phyloP scores from a whole-genome alignment of 306 rosid species.

The Sechiopsis laciniata region DNA sequence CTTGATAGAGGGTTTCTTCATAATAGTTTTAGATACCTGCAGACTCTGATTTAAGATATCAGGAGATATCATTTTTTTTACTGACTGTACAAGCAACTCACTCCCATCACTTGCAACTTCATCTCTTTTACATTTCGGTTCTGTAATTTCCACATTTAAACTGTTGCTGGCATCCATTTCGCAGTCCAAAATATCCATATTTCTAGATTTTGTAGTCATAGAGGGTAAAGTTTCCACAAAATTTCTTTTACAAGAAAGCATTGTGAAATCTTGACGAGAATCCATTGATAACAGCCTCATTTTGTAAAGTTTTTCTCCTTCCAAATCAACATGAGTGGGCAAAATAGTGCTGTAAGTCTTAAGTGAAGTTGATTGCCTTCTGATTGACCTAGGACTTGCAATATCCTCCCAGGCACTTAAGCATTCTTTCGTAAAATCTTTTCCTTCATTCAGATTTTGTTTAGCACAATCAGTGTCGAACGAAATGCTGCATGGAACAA shows the following conservation, averaged over 20 bases:
- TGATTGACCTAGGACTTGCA: constrained; percentile 31
- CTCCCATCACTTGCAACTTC: constrained; percentile 29
- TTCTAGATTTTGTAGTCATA: constrained; percentile 26
- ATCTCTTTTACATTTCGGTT: constrained; percentile 27
- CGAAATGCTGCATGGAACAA: constrained; percentile 81
- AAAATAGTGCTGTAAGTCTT: constrained; percentile 44
- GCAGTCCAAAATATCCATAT: constrained; percentile 24
- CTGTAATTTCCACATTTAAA: constrained; percentile 24
- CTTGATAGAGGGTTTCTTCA: constrained; percentile 27
- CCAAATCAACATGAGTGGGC: constrained; percentile 27
- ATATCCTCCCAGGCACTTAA: constrained; percentile 25
- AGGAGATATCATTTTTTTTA: constrained; percentile 34
- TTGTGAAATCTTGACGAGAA: constrained; percentile 27
- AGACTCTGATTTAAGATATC: constrained; percentile 34
- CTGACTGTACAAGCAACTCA: constrained; percentile 26
- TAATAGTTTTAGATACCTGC: constrained; percentile 34
- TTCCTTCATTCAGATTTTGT: constrained; percentile 29
- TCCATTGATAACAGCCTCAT: constrained; percentile 30
- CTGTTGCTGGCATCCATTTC: constrained; percentile 29
- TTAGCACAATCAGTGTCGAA: constrained; percentile 32
- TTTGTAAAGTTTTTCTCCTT: constrained; percentile 20
- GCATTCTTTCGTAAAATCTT: constrained; percentile 30
- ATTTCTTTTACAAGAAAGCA: constrained; percentile 33
- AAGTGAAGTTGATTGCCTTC: constrained; percentile 42
- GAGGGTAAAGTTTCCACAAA: constrained; percentile 25